Conservation (phyloP, 225 moss, liverwort and hornwort species). For the Marchantia polymorpha region DNA sequence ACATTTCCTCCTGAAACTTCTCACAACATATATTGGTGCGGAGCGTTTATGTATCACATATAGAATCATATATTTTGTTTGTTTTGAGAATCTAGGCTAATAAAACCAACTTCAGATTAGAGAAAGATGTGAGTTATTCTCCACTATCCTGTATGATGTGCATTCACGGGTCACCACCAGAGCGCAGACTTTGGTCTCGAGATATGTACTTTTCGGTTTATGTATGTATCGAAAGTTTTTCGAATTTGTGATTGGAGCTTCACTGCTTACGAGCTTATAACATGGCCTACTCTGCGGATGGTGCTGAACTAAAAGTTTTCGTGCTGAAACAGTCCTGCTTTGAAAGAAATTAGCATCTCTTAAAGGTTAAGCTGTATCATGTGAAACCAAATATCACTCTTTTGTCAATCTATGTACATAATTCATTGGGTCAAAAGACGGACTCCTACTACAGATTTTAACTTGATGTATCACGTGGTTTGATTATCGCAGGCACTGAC, state of each 20-base stretch:
- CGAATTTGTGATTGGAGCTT: no score
- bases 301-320: background rate
- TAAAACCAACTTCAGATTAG: background rate
- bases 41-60: no score
- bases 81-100: no score
- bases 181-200: no score
- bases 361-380: background rate
- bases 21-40: no score
- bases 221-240: no score
- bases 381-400: background rate
- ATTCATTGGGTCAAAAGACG: background rate
- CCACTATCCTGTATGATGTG: background rate
- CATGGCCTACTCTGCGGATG: background rate
- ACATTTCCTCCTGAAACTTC: no score
- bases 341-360: background rate
- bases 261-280: no score
- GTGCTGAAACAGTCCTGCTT: background rate
- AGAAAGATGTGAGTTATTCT: background rate
- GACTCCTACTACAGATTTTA: background rate
- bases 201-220: no score
- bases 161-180: no score
- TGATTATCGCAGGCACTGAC: slow-evolving; percentile 50
- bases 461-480: background rate
- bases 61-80: no score
- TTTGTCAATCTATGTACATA: background rate